A percentile compares a stretch with the other conserved stretches of the same genome.
These are phyloP conservation scores for Neurospora sp. DNA, from an alignment of 495 filamentous ascomycete species.

Conservation along the genomic window DNA sequence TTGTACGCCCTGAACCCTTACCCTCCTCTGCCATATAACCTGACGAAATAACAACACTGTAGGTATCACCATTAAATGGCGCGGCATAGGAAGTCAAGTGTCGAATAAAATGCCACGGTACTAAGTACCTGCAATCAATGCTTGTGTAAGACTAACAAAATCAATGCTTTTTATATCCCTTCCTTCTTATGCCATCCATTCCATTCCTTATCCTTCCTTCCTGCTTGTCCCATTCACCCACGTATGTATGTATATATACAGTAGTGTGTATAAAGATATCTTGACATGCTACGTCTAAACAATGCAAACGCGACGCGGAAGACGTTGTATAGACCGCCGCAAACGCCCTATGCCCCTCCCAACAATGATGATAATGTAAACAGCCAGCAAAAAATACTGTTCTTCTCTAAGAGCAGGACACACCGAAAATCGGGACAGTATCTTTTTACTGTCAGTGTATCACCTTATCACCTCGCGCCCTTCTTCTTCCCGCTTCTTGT, in stretches of 20 bases:
- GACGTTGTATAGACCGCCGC: neutral
- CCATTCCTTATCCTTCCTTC: neutral
- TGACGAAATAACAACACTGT: neutral
- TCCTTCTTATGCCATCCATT: neutral
- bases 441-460: too few relatives aligned
- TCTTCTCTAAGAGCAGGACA: too few relatives aligned
- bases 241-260: neutral
- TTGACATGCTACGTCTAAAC: neutral
- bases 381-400: too few relatives aligned
- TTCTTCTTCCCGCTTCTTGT: constrained; percentile 13
- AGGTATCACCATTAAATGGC: neutral
- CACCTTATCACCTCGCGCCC: neutral
- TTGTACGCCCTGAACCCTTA: too few relatives aligned
- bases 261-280: neutral
- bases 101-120: neutral
- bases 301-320: neutral
- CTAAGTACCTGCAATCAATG: neutral
- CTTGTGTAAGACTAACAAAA: neutral
- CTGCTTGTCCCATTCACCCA: neutral
- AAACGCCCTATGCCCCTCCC: neutral
- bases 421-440: too few relatives aligned
- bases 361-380: neutral
- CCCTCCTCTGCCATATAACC: neutral
- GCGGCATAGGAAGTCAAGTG: neutral
- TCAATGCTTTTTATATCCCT: neutral